Base-by-base conservation (phyloP, 1,284 basidiomycete genomes). In the Testicularia cyperi region DNA sequence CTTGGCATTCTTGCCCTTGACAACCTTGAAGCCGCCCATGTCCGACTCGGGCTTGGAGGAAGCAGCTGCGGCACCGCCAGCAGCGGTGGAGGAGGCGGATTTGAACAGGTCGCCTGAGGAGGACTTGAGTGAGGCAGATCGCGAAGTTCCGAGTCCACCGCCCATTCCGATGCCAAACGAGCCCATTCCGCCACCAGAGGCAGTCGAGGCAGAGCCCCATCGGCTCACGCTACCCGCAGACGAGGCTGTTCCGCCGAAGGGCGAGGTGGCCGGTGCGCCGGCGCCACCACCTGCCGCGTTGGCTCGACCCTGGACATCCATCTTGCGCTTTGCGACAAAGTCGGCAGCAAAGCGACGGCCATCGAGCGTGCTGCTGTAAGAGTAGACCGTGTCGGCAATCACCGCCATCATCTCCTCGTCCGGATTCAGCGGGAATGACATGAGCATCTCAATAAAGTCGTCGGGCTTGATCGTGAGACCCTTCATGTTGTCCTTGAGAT, bases 341-440 rank as follows among this genome's bases (percentile, higher is more conserved):
- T 97, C 92, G 5, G 86, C 81, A 1, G 92, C 91, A 71, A 98
- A 98, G 22, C 92, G 84, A 42, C 92, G 83, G 1, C 95, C 95
- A 70, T 98, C 92, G 29, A 99, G 83, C 2, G 90, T 98, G 19
- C 89, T 88, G 68, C 88, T 92, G 70, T 88, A 91, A 28, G 89
- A 87, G 74, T 98, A 98, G 44, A 98, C 73, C 21, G 63, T 63
- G 29, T 77, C 75, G 15, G 75, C 73, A 25, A 77, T 75, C 28
- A 77, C 73, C 42, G 74, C 75, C 8, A 72, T 53, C 28, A 77
- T 72, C n/a, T 75, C 73, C 12, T 70, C 60, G 15, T 55, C 48
- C 1, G 75, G 72, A 51, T 77, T 71, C 4, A 77, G 54, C 13
- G 75, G 75, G 52, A 77, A 77, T n/a, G 70, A 70, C n/a, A 77